These are phyloP conservation scores for Priceomyces haplophilus DNA, from an alignment of 805 yeast genomes.

Conservation along the genomic window DNA sequence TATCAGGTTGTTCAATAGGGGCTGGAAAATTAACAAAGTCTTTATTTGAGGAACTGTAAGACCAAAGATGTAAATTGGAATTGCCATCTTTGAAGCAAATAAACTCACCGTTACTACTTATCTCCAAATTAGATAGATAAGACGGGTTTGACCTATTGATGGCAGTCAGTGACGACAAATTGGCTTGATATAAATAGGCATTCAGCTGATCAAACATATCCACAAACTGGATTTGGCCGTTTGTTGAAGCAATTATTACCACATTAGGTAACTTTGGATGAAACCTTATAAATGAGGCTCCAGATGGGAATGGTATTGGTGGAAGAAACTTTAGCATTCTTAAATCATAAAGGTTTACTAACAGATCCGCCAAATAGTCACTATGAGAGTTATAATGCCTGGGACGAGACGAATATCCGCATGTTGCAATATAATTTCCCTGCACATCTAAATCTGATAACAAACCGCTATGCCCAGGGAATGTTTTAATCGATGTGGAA, in stretches of 20 bases:
- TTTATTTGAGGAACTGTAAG: constrained; percentile 34
- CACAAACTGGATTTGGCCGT: constrained; percentile 82
- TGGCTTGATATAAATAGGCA: constrained; percentile 64
- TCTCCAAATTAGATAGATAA: constrained; percentile 48
- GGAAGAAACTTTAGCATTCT: constrained; percentile 67
- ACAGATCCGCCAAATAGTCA: constrained; percentile 57
- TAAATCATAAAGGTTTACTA: constrained; percentile 79
- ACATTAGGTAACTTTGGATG: constrained; percentile 86
- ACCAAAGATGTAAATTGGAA: constrained; percentile 68
- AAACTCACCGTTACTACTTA: constrained; percentile 73
- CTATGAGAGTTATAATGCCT: constrained; percentile 42
- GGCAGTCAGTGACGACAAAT: constrained; percentile 30
- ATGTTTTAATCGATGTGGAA: constrained; percentile 46
- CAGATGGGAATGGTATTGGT: constrained; percentile 85
- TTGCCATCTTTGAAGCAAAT: constrained; percentile 65
- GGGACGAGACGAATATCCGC: constrained; percentile 72
- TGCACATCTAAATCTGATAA: constrained; percentile 63
- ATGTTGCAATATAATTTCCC: constrained; percentile 68
- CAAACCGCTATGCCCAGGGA: constrained; percentile 58
- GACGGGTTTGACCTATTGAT: constrained; percentile 4
- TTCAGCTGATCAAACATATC: constrained; percentile 79
- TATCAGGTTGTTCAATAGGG: constrained; percentile 54
- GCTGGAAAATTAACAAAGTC: constrained; percentile 38
- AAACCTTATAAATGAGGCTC: constrained; percentile 78
- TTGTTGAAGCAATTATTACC: constrained; percentile 65